These are phyloP conservation scores for Mycena indigotica DNA, from an alignment of 768 basidiomycete species.

Conservation along the genomic window DNA sequence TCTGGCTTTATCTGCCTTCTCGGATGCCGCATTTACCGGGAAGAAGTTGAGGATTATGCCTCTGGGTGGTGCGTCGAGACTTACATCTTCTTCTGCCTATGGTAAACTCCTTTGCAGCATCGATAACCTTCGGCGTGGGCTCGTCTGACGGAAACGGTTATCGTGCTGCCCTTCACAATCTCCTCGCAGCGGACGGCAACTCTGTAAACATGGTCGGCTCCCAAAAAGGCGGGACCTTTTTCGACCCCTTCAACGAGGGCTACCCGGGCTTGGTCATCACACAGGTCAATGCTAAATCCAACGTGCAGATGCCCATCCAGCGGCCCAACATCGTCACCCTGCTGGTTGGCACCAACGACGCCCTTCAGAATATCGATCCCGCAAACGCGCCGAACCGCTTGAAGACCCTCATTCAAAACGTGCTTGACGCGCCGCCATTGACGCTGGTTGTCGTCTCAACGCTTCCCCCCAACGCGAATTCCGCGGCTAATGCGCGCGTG, in stretches of 20 bases:
- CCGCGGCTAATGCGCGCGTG: background rate
- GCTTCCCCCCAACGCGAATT: background rate
- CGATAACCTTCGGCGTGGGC: background rate
- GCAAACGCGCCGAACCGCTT: background rate
- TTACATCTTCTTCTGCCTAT: background rate
- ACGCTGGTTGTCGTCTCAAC: background rate
- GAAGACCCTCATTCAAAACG: background rate
- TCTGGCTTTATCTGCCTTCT: no score
- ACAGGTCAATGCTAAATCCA: background rate
- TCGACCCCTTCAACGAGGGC: background rate
- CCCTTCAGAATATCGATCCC: background rate
- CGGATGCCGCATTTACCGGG: background rate
- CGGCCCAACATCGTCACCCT: background rate
- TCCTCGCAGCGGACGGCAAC: background rate
- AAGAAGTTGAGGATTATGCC: background rate
- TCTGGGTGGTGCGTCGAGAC: background rate
- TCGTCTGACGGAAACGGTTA: background rate
- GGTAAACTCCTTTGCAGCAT: background rate
- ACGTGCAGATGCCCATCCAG: background rate
- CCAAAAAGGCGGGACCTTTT: background rate
- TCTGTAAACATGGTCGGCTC: background rate
- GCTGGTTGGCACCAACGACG: slow-evolving; percentile 1
- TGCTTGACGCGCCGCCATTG: background rate
- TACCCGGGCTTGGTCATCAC: background rate
- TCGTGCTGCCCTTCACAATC: background rate